Evolutionary conservation across 768 basidiomycete species (phyloP).

Genomic region (Collybia sp.): DNA sequence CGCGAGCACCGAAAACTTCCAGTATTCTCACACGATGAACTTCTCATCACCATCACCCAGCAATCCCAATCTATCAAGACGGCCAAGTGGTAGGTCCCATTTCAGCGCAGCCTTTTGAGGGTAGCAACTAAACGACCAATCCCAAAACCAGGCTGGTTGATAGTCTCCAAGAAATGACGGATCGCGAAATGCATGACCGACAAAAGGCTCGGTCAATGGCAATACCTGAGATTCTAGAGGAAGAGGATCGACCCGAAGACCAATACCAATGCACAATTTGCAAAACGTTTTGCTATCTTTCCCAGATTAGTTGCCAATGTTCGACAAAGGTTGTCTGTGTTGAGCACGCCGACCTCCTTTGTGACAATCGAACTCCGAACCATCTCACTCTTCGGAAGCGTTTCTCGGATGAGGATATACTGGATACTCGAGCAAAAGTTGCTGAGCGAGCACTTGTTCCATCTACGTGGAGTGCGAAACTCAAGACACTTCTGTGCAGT

Average conservation of each 20-base stretch:
- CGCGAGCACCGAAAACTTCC: constrained; percentile 88
- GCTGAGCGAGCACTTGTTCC: constrained; percentile 72
- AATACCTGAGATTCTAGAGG: constrained; percentile 67
- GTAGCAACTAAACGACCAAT: neutral
- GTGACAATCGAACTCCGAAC: constrained; percentile 41
- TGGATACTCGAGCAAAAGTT: constrained; percentile 61
- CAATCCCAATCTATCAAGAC: constrained; percentile 91
- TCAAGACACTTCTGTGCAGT: constrained; percentile 60
- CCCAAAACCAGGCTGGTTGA: constrained; percentile 65
- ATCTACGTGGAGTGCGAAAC: constrained; percentile 66
- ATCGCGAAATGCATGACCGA: constrained; percentile 73
- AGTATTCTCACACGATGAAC: constrained; percentile 97
- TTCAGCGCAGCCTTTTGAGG: neutral
- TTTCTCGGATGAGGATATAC: constrained; percentile 74
- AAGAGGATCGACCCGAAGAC: constrained; percentile 83
- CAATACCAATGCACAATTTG: constrained; percentile 94
- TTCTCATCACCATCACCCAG: constrained; percentile 95
- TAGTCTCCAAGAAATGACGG: constrained; percentile 83
- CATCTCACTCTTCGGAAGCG: constrained; percentile 70
- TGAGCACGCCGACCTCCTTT: constrained; percentile 77
- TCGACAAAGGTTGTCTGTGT: constrained; percentile 78
- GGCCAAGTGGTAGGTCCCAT: constrained; percentile 73
- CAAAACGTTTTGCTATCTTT: constrained; percentile 94
- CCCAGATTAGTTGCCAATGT: constrained; percentile 84
- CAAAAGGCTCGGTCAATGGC: constrained; percentile 51